A percentile compares a stretch with the other conserved stretches of the same genome.
Conservation (phyloP, 352 stramenopile species). For the Phytophthora kernoviae region DNA sequence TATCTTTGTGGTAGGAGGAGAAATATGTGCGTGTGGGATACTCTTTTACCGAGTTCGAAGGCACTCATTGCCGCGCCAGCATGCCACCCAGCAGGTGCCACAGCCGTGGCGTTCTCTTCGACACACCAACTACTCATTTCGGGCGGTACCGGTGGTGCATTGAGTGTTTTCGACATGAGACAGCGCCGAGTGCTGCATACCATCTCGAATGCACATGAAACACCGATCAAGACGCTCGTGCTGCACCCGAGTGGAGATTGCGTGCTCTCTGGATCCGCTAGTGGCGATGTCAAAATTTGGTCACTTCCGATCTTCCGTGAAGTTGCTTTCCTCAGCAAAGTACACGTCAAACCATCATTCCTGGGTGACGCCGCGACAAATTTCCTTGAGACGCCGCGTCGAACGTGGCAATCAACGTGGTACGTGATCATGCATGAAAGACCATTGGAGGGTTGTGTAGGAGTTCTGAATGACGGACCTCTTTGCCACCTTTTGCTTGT, state of each 20-base stretch:
- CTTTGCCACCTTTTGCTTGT: not conserved
- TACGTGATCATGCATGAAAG: conserved; percentile 29
- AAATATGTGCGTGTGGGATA: conserved; percentile 88
- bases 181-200: conserved; percentile 87
- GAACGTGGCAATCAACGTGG: conserved; percentile 88
- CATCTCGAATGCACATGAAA: conserved; percentile 85
- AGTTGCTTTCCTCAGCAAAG: conserved; percentile 69
- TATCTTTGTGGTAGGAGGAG: conserved; percentile 53
- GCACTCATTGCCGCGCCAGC: conserved; percentile 67
- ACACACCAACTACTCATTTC: conserved; percentile 85
- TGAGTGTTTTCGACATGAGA: conserved; percentile 88
- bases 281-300: conserved; percentile 90
- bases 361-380: conserved; percentile 77
- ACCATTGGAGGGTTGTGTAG: too few relatives aligned
- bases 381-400: conserved; percentile 78
- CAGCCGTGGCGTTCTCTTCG: conserved; percentile 77
- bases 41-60: conserved; percentile 75
- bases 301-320: conserved; percentile 86
- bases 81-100: conserved; percentile 79
- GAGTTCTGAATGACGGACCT: too few relatives aligned
- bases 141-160: conserved; percentile 71
- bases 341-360: conserved; percentile 83
- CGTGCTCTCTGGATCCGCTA: conserved; percentile 81
- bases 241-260: conserved; percentile 82
- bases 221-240: conserved; percentile 80